Conservation (phyloP, 1,284 basidiomycete genomes). For the Anthracocystis panici-leucophaei region DNA sequence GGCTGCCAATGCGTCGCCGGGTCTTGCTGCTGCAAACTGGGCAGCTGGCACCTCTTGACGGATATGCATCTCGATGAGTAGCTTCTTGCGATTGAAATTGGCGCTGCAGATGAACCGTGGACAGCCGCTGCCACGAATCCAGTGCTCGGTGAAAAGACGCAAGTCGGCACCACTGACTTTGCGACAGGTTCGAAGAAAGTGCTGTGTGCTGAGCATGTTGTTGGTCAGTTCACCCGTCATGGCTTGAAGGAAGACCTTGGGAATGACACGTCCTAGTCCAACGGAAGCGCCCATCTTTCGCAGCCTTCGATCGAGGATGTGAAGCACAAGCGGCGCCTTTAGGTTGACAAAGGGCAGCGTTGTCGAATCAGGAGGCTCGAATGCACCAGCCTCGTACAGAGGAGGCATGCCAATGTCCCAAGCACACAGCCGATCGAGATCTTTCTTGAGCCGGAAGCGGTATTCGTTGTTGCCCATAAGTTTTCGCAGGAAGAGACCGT, state of each 20-base stretch:
- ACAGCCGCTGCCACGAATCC: conserved; percentile 98
- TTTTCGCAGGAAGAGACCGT: conserved; percentile 86
- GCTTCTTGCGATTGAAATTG: conserved; percentile 96
- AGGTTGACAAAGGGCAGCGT: conserved; percentile 82
- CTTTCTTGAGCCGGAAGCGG: conserved; percentile 92
- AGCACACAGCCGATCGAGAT: conserved; percentile 91
- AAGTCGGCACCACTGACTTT: conserved; percentile 86
- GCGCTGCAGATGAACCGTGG: conserved; percentile 90
- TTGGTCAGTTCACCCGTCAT: conserved; percentile 85
- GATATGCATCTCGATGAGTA: conserved; percentile 96
- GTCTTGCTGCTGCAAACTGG: conserved; percentile 59
- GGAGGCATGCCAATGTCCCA: conserved; percentile 91
- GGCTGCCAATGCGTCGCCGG: conserved; percentile 62
- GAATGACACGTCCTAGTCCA: conserved; percentile 92
- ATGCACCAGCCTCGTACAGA: conserved; percentile 85
- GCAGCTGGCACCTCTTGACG: conserved; percentile 85
- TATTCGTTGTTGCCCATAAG: conserved; percentile 97
- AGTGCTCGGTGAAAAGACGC: conserved; percentile 91
- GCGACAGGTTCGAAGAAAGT: conserved; percentile 89
- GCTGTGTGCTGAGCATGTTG: conserved; percentile 87
- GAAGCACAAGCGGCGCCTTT: conserved; percentile 92
- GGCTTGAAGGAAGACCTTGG: conserved; percentile 93
- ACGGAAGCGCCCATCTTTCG: conserved; percentile 95
- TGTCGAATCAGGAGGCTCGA: conserved; percentile 75
- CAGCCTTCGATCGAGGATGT: conserved; percentile 92